Percentiles rank a stretch among this genome's conserved stretches.
Conservation (phyloP, 1,139 yeast species). For the Pichia sp. region DNA sequence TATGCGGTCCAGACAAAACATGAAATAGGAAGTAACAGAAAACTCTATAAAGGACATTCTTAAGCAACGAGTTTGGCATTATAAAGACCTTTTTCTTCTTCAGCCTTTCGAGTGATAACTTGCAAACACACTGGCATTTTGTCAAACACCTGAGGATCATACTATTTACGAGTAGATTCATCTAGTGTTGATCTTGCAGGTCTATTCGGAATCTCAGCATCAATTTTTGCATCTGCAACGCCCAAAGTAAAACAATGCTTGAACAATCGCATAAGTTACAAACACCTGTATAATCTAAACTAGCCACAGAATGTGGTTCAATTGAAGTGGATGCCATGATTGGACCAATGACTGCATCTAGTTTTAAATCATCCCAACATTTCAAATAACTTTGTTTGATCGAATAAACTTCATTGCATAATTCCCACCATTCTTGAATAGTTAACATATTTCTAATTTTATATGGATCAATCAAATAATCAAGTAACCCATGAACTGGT, state of each 20-base stretch:
- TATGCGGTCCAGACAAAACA: not conserved
- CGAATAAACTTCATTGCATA: slow-evolving; percentile 27
- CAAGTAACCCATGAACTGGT: slow-evolving; percentile 29
- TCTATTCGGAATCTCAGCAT: slow-evolving; percentile 4
- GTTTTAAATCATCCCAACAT: slow-evolving; percentile 27
- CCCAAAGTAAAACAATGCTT: slow-evolving; percentile 21
- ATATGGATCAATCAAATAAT: slow-evolving; percentile 5
- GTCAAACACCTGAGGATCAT: slow-evolving; percentile 50
- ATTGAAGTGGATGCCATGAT: slow-evolving; percentile 17
- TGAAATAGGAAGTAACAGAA: not conserved
- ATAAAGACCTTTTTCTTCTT: slow-evolving; percentile 55
- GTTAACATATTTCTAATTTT: slow-evolving; percentile 27
- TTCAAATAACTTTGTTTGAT: slow-evolving; percentile 27
- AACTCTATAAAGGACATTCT: not conserved
- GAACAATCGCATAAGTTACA: slow-evolving; percentile 20
- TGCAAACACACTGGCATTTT: slow-evolving; percentile 66
- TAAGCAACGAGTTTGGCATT: slow-evolving; percentile 24
- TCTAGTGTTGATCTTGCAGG: slow-evolving; percentile 35
- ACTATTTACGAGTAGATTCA: slow-evolving; percentile 35
- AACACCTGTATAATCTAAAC: slow-evolving; percentile 17
- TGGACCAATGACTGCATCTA: slow-evolving; percentile 21
- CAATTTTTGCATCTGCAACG: slow-evolving; percentile 14
- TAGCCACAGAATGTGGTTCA: slow-evolving; percentile 2
- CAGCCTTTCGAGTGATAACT: slow-evolving; percentile 49
- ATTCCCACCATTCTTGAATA: slow-evolving; percentile 31